Percentiles rank a stretch among this genome's conserved stretches.
Conservation (phyloP, 306 rosid species). For the Prunus salicina region DNA sequence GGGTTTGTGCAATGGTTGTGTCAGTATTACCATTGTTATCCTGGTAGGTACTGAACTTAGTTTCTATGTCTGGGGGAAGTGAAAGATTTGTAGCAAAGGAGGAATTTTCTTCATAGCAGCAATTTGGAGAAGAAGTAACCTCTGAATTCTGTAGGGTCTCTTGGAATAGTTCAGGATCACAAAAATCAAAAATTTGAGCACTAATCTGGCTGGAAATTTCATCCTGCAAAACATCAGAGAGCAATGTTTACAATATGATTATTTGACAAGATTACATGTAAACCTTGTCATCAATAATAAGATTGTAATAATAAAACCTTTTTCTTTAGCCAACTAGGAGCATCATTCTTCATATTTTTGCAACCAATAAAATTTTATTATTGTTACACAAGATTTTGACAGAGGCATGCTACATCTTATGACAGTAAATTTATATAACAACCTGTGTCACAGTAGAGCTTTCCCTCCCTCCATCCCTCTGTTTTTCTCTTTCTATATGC, state of each 20-base stretch:
- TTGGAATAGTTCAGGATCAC: conserved; percentile 64
- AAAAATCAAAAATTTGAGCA: conserved; percentile 64
- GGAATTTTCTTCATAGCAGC: conserved; percentile 71
- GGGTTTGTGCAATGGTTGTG: conserved; percentile 12
- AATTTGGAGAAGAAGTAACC: conserved; percentile 72
- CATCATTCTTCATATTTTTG: conserved; percentile 48
- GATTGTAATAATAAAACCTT: conserved; percentile 15
- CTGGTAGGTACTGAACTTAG: conserved; percentile 33
- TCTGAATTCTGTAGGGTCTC: conserved; percentile 77
- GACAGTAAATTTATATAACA: not conserved
- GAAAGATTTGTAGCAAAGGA: conserved; percentile 50
- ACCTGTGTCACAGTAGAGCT: not conserved
- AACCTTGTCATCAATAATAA: conserved; percentile 9
- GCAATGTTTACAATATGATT: conserved; percentile 18
- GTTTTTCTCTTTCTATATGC: conserved; percentile 8
- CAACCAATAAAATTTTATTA: conserved; percentile 40
- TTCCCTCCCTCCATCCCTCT: conserved; percentile 1
- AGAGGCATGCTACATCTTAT: conserved; percentile 23
- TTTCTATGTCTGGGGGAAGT: conserved; percentile 43
- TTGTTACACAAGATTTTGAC: not conserved
- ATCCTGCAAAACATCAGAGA: conserved; percentile 56
- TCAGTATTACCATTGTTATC: conserved; percentile 38
- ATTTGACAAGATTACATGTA: not conserved
- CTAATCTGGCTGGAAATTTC: conserved; percentile 81
- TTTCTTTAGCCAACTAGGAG: conserved; percentile 22